phyloP scores from a whole-genome alignment of 148 eudicot genomes.

The Heliamphora exappendiculata region DNA sequence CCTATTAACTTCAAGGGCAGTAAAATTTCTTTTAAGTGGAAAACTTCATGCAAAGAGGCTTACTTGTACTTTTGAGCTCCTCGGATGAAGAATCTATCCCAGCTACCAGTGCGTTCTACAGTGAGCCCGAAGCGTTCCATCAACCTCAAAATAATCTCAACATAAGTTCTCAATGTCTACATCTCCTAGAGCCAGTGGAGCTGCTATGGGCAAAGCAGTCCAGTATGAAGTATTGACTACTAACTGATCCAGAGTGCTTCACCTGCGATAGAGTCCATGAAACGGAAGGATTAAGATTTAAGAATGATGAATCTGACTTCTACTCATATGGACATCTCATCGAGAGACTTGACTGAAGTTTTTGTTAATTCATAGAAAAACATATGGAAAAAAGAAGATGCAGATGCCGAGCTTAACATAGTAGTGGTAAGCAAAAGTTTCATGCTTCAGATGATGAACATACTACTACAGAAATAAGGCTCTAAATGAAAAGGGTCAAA shows the following conservation, averaged over 20 bases:
- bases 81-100: constrained; percentile 76
- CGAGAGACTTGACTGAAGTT: background rate
- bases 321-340: background rate
- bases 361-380: background rate
- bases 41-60: constrained; percentile 20
- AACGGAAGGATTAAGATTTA: background rate
- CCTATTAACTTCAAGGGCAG: constrained; percentile 2
- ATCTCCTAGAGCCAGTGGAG: constrained; percentile 87
- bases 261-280: constrained; percentile 43
- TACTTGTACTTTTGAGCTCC: constrained; percentile 97
- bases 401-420: background rate
- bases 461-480: background rate
- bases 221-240: constrained; percentile 98
- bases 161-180: constrained; percentile 93
- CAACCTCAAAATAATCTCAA: constrained; percentile 94
- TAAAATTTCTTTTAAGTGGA: background rate
- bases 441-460: background rate
- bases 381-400: background rate
- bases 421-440: background rate
- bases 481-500: background rate
- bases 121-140: constrained; percentile 92
- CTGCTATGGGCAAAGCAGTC: constrained; percentile 94
- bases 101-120: constrained; percentile 62
- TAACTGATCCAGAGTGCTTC: constrained; percentile 91
- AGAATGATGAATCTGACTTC: background rate